Percentiles rank a stretch among this genome's conserved stretches.
Evolutionary conservation across 768 basidiomycete genomes (phyloP).

Genomic region (Phylloporus scabripes): DNA sequence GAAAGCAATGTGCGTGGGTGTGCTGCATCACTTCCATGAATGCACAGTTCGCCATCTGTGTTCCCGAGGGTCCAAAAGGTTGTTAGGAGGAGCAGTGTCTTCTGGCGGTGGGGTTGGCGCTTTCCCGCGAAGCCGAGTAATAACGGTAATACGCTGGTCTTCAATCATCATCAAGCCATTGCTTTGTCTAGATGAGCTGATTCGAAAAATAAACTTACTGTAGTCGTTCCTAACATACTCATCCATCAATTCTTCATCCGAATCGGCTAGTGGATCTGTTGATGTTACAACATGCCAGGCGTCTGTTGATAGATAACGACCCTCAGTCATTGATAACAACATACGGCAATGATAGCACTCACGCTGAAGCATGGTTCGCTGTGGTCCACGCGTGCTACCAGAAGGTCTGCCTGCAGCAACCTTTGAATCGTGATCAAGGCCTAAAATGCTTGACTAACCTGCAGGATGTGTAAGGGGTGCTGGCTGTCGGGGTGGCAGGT

Average conservation of each 20-base stretch:
- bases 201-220: conserved; percentile 41
- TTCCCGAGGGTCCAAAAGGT: conserved; percentile 22
- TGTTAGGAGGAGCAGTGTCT: not conserved
- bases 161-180: conserved; percentile 1
- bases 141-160: conserved; percentile 50
- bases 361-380: conserved; percentile 46
- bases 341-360: conserved; percentile 6
- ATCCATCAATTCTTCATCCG: conserved; percentile 66
- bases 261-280: conserved; percentile 63
- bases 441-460: conserved; percentile 18
- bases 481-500: conserved; percentile 27
- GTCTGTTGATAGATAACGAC: conserved; percentile 38
- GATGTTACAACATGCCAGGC: conserved; percentile 65
- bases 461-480: conserved; percentile 8
- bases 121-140: conserved; percentile 47
- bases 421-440: conserved; percentile 2
- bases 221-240: conserved; percentile 62
- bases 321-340: not conserved
- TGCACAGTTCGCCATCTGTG: conserved; percentile 36
- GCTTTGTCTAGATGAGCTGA: not conserved
- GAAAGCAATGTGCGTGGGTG: not conserved
- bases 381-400: conserved; percentile 19
- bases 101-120: conserved; percentile 44
- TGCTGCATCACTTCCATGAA: conserved; percentile 28
- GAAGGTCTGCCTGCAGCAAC: conserved; percentile 14